These are phyloP conservation scores for Scedosporium boydii DNA, from an alignment of 2,329 filamentous ascomycete species.

Conservation along the genomic window DNA sequence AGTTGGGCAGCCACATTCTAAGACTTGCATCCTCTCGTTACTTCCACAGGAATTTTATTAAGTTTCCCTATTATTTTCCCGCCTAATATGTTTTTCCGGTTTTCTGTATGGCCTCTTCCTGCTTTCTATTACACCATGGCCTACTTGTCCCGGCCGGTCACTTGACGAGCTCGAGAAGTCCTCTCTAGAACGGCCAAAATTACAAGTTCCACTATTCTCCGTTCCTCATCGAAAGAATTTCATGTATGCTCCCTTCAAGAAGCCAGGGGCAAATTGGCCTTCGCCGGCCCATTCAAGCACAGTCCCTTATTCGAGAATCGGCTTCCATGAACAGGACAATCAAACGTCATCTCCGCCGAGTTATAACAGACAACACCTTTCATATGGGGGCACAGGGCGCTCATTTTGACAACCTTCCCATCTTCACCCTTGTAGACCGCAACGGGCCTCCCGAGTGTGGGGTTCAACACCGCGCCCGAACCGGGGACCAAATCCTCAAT, in stretches of 20 bases:
- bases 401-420: conserved; percentile 38
- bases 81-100: too few relatives aligned
- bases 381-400: conserved; percentile 46
- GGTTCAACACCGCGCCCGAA: conserved; percentile 42
- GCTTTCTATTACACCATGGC: too few relatives aligned
- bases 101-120: too few relatives aligned
- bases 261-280: conserved; percentile 14
- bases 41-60: too few relatives aligned
- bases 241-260: not conserved
- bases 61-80: too few relatives aligned
- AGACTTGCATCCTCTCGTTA: too few relatives aligned
- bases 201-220: too few relatives aligned
- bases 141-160: too few relatives aligned
- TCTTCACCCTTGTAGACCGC: conserved; percentile 48
- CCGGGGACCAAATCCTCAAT: conserved; percentile 43
- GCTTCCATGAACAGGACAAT: conserved; percentile 40
- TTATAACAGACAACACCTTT: conserved; percentile 50
- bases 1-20: too few relatives aligned
- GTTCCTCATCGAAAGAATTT: too few relatives aligned
- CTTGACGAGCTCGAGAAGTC: too few relatives aligned
- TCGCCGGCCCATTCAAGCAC: conserved; percentile 26
- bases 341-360: conserved; percentile 39
- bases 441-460: conserved; percentile 32
- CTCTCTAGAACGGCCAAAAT: too few relatives aligned
- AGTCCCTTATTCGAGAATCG: conserved; percentile 17